phyloP scores from a whole-genome alignment of 306 rosid species.

The Trichosanthes truncata region DNA sequence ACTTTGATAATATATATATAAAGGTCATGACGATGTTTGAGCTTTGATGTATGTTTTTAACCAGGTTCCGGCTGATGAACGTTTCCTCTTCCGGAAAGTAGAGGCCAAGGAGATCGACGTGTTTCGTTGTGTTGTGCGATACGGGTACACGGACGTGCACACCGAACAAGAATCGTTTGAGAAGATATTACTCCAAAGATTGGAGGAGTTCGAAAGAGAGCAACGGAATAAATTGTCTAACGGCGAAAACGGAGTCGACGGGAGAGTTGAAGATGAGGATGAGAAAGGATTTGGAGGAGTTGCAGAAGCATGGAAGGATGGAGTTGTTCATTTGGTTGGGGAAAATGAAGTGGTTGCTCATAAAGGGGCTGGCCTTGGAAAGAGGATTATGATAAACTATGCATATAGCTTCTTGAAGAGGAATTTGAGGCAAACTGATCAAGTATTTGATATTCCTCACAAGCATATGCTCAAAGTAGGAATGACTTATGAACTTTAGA shows the following conservation, averaged over 20 bases:
- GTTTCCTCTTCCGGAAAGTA: slow-evolving; percentile 2
- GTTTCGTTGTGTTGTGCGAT: slow-evolving; percentile 28
- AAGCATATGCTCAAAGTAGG: slow-evolving; percentile 7
- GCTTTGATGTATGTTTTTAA: neutral
- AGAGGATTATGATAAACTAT: slow-evolving; percentile 5
- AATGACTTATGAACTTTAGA: slow-evolving; percentile 9
- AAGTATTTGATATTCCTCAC: slow-evolving; percentile 4
- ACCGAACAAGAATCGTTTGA: slow-evolving; percentile 12
- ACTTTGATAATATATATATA: too few relatives aligned
- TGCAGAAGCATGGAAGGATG: slow-evolving; percentile 4
- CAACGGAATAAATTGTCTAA: neutral
- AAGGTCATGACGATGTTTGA: neutral
- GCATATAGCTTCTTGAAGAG: slow-evolving; percentile 5
- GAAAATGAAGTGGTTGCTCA: slow-evolving; percentile 5
- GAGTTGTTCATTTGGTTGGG: slow-evolving; percentile 6
- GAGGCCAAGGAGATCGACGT: slow-evolving; percentile 12
- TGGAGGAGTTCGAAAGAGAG: slow-evolving; percentile 27
- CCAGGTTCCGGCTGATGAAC: neutral
- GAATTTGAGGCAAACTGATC: neutral
- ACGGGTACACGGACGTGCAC: slow-evolving; percentile 18
- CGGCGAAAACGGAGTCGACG: neutral
- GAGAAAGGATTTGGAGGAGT: neutral
- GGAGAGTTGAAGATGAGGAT: neutral
- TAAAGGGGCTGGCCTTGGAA: neutral
- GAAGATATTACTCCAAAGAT: slow-evolving; percentile 27